Base-by-base conservation (phyloP, 805 yeast species). In the Candida ovalis region DNA sequence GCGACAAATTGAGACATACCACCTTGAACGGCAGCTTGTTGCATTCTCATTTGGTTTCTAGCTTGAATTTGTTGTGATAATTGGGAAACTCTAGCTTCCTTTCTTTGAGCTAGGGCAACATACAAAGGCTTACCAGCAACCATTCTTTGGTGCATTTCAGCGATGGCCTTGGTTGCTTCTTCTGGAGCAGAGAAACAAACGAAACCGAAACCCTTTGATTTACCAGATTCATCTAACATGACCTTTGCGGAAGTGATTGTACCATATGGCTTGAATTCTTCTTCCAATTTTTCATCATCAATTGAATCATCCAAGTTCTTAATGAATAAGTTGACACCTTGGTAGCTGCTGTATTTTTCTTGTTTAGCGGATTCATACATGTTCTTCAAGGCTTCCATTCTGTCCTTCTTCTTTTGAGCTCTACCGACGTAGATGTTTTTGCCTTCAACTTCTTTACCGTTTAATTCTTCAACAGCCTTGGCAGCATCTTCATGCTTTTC, bases 371-470 rank as follows among this genome's bases (percentile, higher is more conserved):
- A 81, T 75, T 94, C 98, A 77, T 88, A 85, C 77, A 89, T 96
- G 75, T 85, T 86, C 79, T 87, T 89, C 73, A 94, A 86, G 75
- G 90, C 96, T 77, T 89, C 96, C 67, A 84, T 73, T 80, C 99
- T 91, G 82, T 94, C 99, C 73, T 87, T 80, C 82, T 90, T 92
- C 90, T 90, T 92, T 80, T 94, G 99, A 61, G 99, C 99, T 75
- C 99, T 89, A 65, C 97, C 97, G 65, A 92, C 99, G 71, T 83
- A 94, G 58, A 94, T 74, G 72, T 77, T 81, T 77, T 88, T 88
- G 65, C 94, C 95, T 63, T 81, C 82, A 70, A 85, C 71, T 68
- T 94, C 98, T 61, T 72, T 75, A 69, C 86, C 96, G 75, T 94
- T 88, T 70, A 92, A 82, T 64, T 78, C 94, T 46, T 88, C 97